Conservation (phyloP, 108 stramenopile species). For the Discostella stelligeroides region DNA sequence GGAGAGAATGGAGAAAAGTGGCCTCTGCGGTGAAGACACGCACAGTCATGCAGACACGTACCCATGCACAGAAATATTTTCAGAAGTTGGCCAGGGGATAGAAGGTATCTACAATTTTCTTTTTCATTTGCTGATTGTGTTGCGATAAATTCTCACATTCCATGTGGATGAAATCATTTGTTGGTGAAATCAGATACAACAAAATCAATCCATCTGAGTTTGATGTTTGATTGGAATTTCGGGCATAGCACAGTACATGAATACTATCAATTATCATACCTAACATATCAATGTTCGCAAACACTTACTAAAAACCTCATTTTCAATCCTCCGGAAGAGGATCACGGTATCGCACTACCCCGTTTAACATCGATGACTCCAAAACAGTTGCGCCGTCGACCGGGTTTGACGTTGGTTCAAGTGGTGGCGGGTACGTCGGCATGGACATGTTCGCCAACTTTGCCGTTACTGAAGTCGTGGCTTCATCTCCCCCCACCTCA, state of each 20-base stretch:
- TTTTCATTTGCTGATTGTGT: too few species aligned
- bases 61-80: too few species aligned
- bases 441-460: slow-evolving; percentile 24
- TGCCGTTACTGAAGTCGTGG: neutral
- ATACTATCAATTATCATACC: neutral
- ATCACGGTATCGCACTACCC: slow-evolving; percentile 43
- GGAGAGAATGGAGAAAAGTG: slow-evolving; percentile 94
- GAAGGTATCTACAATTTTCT: too few species aligned
- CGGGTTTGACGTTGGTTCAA: slow-evolving; percentile 23
- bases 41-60: neutral
- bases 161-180: neutral
- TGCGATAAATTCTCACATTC: neutral
- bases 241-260: too few species aligned
- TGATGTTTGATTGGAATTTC: too few species aligned
- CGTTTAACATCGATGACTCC: slow-evolving; percentile 35
- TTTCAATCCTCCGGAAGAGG: slow-evolving; percentile 30
- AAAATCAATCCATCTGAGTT: too few species aligned
- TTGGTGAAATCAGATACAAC: neutral
- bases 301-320: slow-evolving; percentile 1
- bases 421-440: slow-evolving; percentile 44
- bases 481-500: neutral
- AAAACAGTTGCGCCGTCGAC: neutral
- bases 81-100: too few species aligned
- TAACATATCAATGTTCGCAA: slow-evolving; percentile 13
- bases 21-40: neutral